Percentiles rank a stretch among this genome's conserved stretches.
Evolutionary conservation across 805 yeast genomes (phyloP).

Genomic region (Kazachstania psychrophila): DNA sequence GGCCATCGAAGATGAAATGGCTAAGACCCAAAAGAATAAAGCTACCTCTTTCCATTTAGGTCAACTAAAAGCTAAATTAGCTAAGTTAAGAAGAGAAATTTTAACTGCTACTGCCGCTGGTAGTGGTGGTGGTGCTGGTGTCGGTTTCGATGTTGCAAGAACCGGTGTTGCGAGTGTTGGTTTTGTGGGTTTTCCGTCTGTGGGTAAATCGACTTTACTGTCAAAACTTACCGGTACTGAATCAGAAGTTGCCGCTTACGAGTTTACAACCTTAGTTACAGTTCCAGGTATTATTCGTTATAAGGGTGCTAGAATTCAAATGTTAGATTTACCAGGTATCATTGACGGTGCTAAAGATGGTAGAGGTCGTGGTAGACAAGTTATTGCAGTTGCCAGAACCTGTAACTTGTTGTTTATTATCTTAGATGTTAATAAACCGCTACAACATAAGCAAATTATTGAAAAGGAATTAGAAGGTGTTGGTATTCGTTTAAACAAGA

Average conservation of each 20-base stretch:
- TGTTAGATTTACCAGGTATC: conserved; percentile 86
- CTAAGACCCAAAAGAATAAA: conserved; percentile 94
- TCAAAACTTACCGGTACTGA: conserved; percentile 90
- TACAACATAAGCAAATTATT: conserved; percentile 86
- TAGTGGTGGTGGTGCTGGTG: conserved; percentile 87
- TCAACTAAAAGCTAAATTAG: conserved; percentile 91
- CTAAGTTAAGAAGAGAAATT: conserved; percentile 88
- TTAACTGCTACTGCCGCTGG: conserved; percentile 59
- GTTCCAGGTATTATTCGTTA: conserved; percentile 95
- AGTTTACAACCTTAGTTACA: conserved; percentile 93
- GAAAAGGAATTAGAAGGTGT: conserved; percentile 96
- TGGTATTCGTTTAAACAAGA: conserved; percentile 87
- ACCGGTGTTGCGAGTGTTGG: conserved; percentile 98
- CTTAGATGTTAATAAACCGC: conserved; percentile 90
- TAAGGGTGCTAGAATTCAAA: conserved; percentile 95
- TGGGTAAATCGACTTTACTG: conserved; percentile 72
- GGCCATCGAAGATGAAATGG: conserved; percentile 95
- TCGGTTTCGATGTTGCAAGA: conserved; percentile 96
- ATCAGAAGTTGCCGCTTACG: conserved; percentile 96
- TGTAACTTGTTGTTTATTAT: conserved; percentile 90
- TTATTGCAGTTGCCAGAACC: conserved; percentile 97
- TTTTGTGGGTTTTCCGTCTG: conserved; percentile 97
- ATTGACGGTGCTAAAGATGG: conserved; percentile 90
- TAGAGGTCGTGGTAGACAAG: conserved; percentile 90
- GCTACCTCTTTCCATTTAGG: conserved; percentile 97